Base-by-base conservation (phyloP, 2,329 filamentous ascomycete genomes). In the Aureobasidium sp. region DNA sequence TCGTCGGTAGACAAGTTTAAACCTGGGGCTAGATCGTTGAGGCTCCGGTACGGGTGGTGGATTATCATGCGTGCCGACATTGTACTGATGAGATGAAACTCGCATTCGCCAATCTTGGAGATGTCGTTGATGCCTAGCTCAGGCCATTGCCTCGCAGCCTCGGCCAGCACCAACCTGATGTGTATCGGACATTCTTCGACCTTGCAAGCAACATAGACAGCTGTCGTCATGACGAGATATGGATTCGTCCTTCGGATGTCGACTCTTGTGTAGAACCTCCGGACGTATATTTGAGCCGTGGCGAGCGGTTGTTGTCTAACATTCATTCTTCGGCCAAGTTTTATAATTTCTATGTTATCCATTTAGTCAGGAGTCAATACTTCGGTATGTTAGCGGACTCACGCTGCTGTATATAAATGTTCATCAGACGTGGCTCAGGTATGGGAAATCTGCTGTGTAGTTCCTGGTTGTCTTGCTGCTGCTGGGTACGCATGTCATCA, bases 171-270 rank as follows among this genome's bases (percentile, higher is more conserved):
- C 66, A 96, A 83, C 33, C 94, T 85, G 69, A 99, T 97, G 73
- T 99, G 94, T 73, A 97, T 93, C 2, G 94, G 94, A 56, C 87
- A 92, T 74, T 99, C 94, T 74, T 99, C 94, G 85, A 96, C 96
- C 77, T 99, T 99, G 78, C 91, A 96, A 22, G 94, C 92, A 39
- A 99, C 80, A 73, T 99, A 99, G 64, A 97, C 82, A 5, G 93
- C 90, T 1, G 94, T 97, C n/a, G 91, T 88, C 66, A 96, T 83
- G 63, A 97, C 85, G 39, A 97, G 85, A 71, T 96, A 96, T 4
- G 93, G 91, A 69, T 97, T 99, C 52, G 92, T 96, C 65, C 88
- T 86, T 62, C 93, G 88, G 66, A 97, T 91, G 70, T 96, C 91
- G 68, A 96, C 89, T 68, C 89, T 90, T 49, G 85, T 85, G 75